Evolutionary conservation across 2,329 filamentous ascomycete species (phyloP).

Genomic region (Decorospora gaudefroyi): DNA sequence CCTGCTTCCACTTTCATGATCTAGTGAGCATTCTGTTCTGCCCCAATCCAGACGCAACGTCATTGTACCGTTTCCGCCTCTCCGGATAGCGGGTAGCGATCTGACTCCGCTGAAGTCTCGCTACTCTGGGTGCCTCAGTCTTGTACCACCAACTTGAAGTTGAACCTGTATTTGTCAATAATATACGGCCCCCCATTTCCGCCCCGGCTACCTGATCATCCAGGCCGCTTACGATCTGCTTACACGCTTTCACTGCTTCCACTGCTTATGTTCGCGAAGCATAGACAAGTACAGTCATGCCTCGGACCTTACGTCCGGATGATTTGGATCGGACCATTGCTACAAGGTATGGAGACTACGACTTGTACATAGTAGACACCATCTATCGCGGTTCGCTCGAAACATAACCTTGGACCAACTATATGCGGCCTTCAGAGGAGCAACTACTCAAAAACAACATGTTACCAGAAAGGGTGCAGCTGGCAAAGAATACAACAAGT

Average conservation of each 20-base stretch:
- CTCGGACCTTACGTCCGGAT: conserved; percentile 3
- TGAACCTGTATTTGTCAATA: conserved; percentile 31
- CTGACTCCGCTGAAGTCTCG: too few species aligned
- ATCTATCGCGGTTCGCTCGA: not conserved
- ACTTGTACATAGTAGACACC: not conserved
- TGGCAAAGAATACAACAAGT: too few species aligned
- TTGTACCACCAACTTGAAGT: conserved; percentile 14
- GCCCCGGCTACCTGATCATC: conserved; percentile 6
- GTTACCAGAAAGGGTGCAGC: too few species aligned
- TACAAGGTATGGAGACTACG: conserved; percentile 14
- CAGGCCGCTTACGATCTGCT: conserved; percentile 15
- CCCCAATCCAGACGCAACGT: not conserved
- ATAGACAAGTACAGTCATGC: conserved; percentile 3
- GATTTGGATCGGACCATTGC: conserved; percentile 4
- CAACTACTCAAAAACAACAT: too few species aligned
- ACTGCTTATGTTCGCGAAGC: too few species aligned
- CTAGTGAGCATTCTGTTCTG: not conserved
- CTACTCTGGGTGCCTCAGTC: conserved; percentile 23
- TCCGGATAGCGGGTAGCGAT: not conserved
- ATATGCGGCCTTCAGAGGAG: too few species aligned
- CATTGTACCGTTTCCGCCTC: not conserved
- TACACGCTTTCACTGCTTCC: too few species aligned
- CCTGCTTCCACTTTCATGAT: too few species aligned
- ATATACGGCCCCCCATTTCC: conserved; percentile 16
- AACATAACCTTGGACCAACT: too few species aligned